phyloP scores from a whole-genome alignment of 2,329 filamentous ascomycete species.

The Aspergillus udagawae region DNA sequence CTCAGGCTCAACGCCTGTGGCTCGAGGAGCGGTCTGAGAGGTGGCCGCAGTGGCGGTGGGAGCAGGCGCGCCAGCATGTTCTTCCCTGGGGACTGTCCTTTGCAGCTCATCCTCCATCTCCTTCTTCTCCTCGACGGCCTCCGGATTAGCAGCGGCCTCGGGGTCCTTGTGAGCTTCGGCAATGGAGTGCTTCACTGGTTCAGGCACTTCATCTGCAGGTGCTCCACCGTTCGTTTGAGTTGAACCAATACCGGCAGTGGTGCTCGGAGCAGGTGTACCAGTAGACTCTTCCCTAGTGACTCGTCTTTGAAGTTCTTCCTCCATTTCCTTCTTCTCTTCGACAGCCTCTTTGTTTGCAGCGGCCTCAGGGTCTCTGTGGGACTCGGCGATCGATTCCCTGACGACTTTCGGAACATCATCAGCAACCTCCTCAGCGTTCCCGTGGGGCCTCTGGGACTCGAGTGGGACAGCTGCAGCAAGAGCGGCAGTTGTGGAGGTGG shows the following conservation, averaged over 20 bases:
- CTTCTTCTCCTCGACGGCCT: constrained; percentile 73
- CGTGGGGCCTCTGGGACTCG: constrained; percentile 30
- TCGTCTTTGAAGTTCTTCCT: constrained; percentile 65
- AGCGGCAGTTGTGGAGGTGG: constrained; percentile 44
- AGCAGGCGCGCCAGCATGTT: constrained; percentile 29
- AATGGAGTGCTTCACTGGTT: constrained; percentile 44
- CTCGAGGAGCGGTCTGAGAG: constrained; percentile 33
- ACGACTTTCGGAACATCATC: constrained; percentile 42
- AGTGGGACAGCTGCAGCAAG: constrained; percentile 44
- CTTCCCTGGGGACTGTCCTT: constrained; percentile 39
- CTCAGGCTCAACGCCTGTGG: constrained; percentile 13
- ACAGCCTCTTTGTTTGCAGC: constrained; percentile 65
- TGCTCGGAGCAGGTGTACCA: constrained; percentile 32
- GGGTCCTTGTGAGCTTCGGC: constrained; percentile 55
- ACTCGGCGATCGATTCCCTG: constrained; percentile 43
- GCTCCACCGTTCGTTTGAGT: constrained; percentile 17
- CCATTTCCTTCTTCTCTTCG: constrained; percentile 68
- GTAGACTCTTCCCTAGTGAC: constrained; percentile 32
- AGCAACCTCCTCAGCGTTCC: constrained; percentile 17
- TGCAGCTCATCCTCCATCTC: constrained; percentile 70
- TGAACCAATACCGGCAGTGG: constrained; percentile 44
- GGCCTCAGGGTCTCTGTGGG: constrained; percentile 65
- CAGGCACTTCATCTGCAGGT: constrained; percentile 35
- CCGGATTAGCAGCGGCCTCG: constrained; percentile 66
- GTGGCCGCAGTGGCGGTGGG: constrained; percentile 40